Evolutionary conservation across 228 moss, liverwort and hornwort species (phyloP).

Genomic region (Sphagnum fallax): DNA sequence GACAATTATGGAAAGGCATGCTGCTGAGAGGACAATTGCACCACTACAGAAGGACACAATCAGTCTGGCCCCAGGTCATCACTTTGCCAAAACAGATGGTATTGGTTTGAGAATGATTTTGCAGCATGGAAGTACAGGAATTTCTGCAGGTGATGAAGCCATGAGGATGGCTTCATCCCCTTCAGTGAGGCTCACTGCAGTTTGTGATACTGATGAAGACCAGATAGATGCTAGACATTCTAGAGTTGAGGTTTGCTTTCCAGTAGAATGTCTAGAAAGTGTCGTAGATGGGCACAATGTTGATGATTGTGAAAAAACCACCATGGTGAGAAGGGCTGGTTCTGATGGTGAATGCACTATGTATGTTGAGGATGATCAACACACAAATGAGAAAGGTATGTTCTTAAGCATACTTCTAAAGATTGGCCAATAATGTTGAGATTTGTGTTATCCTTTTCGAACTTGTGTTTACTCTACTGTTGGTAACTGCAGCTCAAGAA

Average conservation of each 20-base stretch:
- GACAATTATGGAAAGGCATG: too few species aligned
- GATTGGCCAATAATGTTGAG: too few species aligned
- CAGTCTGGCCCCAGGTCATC: too few species aligned
- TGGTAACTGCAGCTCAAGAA: slow-evolving; percentile 20
- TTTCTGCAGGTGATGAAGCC: neutral
- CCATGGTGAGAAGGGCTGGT: too few species aligned
- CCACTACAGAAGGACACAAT: too few species aligned
- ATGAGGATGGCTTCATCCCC: neutral
- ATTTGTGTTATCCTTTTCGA: too few species aligned
- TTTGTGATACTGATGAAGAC: neutral
- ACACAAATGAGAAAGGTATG: too few species aligned
- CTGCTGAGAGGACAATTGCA: too few species aligned
- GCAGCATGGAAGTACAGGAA: neutral
- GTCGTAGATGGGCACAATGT: neutral
- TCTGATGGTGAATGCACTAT: too few species aligned
- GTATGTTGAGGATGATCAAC: too few species aligned
- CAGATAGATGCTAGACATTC: neutral
- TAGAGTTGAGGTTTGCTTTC: neutral
- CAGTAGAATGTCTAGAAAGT: neutral
- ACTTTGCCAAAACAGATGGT: too few species aligned
- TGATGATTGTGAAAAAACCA: neutral
- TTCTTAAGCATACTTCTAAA: too few species aligned
- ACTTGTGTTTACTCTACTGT: neutral
- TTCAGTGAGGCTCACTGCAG: neutral
- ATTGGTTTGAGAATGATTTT: neutral